Evolutionary conservation across 257 asterid species (phyloP), one percentile per base, ranked within the genome.

Genomic region (Gardenia jasminoides): DNA sequence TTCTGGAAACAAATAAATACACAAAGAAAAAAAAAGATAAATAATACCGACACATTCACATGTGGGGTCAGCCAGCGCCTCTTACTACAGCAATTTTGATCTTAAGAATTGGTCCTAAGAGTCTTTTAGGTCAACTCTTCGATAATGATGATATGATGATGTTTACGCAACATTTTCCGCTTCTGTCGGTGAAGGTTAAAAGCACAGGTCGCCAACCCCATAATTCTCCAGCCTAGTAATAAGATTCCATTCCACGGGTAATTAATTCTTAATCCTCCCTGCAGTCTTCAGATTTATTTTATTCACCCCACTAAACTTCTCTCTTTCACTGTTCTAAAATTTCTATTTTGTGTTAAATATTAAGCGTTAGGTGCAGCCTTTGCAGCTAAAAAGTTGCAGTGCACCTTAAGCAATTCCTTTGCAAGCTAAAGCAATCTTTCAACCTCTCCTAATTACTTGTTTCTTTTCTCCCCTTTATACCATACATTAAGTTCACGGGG

Each of bases 391-490:
- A 26, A 70, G 39, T 24, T 39, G 71, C 0, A 76, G 61, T 76
- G 64, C 79, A 76, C 7, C 47, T 17, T 28, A 76, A 76, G 79
- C 33, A 36, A 33, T 74, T 74, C 78, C 79, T 61, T 62, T 16
- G 2, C 79, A 76, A 76, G 79, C 41, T 61, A 75, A 75, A 75
- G 79, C 79, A 61, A 61, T 22, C 59, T 75, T 24, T 61, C 44
- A 10, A 36, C 39, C 39, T 62, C 36, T n/a, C 36, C 67, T 62
- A 62, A 62, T 26, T 26, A 61, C 36, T 24, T 36, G 1, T 54
- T 54, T 54, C 4, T 54, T 54, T 54, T 54, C 7, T 19, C 24
- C 10, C 39, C 39, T 36, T 36, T 36, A 4, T 36, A 36, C 39
- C 39, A 36, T 36, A 1, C 39, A 36, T 36, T 36, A 36, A 36